These are phyloP conservation scores for Ophiostoma pallidulum DNA, from an alignment of 2,329 filamentous ascomycete genomes.

Conservation along the genomic window DNA sequence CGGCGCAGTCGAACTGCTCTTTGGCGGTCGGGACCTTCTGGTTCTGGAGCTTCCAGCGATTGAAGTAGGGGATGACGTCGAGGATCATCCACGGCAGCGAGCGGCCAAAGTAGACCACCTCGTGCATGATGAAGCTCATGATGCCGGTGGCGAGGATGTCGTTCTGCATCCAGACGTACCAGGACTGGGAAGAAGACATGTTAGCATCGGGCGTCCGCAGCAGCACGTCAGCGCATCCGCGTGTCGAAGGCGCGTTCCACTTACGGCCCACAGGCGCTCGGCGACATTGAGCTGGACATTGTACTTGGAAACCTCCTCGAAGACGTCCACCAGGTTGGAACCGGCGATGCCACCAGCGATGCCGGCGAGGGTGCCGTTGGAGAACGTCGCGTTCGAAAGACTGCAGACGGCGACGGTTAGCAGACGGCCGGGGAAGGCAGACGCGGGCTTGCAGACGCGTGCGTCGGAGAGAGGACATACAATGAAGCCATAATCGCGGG, in stretches of 20 bases:
- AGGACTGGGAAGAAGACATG: conserved; percentile 42
- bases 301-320: conserved; percentile 56
- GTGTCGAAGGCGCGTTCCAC: no score
- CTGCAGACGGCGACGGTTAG: neutral
- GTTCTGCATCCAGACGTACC: conserved; percentile 98
- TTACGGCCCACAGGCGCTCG: conserved; percentile 80
- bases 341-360: conserved; percentile 29
- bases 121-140: conserved; percentile 95
- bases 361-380: conserved; percentile 12
- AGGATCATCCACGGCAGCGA: conserved; percentile 87
- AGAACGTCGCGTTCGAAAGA: conserved; percentile 11
- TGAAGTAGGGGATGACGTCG: conserved; percentile 77
- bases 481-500: conserved; percentile 7
- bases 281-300: conserved; percentile 80
- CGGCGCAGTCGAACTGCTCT: conserved; percentile 92
- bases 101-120: conserved; percentile 88
- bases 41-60: conserved; percentile 89
- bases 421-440: neutral
- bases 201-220: no score
- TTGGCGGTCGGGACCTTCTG: conserved; percentile 83
- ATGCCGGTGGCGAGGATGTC: conserved; percentile 93
- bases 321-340: conserved; percentile 45
- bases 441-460: neutral
- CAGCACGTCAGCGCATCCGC: no score
- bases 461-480: conserved; percentile 4